Conservation (phyloP, 1,139 yeast genomes). For the Starmera stellimalicola region DNA sequence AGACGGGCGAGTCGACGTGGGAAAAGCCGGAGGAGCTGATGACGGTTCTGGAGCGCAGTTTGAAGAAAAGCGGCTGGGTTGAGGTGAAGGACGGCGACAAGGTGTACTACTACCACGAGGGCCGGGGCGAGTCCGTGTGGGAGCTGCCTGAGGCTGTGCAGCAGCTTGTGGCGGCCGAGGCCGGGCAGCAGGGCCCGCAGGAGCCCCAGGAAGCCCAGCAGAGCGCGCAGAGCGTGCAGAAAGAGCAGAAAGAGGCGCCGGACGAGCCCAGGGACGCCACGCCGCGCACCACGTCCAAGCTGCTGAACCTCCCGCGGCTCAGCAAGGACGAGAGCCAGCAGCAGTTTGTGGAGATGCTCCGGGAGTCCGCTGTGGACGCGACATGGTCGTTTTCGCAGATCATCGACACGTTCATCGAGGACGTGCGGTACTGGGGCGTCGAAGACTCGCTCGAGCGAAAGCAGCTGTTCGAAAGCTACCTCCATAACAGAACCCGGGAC, state of each 20-base stretch:
- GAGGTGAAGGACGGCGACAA: conserved; percentile 59
- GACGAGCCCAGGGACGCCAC: not conserved
- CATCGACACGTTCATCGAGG: conserved; percentile 43
- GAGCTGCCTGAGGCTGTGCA: conserved; percentile 46
- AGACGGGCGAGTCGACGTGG: conserved; percentile 72
- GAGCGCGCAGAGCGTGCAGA: not conserved
- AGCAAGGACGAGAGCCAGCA: conserved; percentile 1
- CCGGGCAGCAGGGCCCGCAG: not conserved
- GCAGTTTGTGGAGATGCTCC: conserved; percentile 41
- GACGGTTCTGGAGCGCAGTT: conserved; percentile 27
- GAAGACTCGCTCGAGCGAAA: conserved; percentile 48
- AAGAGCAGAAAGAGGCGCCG: not conserved
- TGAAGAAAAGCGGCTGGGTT: conserved; percentile 47
- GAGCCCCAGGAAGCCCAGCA: not conserved
- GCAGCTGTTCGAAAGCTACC: conserved; percentile 53
- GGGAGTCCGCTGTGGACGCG: conserved; percentile 48
- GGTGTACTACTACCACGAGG: conserved; percentile 61
- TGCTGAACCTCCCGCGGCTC: conserved; percentile 5
- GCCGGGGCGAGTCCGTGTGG: conserved; percentile 72
- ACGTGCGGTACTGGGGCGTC: conserved; percentile 64
- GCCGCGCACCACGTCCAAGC: conserved; percentile 1
- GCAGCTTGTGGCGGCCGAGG: conserved; percentile 3
- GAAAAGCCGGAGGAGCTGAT: conserved; percentile 55
- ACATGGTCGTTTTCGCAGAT: conserved; percentile 71
- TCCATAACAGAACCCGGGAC: conserved; percentile 43